Evolutionary conservation across 2,329 filamentous ascomycete genomes (phyloP).

Genomic region (Fusarium albidum): DNA sequence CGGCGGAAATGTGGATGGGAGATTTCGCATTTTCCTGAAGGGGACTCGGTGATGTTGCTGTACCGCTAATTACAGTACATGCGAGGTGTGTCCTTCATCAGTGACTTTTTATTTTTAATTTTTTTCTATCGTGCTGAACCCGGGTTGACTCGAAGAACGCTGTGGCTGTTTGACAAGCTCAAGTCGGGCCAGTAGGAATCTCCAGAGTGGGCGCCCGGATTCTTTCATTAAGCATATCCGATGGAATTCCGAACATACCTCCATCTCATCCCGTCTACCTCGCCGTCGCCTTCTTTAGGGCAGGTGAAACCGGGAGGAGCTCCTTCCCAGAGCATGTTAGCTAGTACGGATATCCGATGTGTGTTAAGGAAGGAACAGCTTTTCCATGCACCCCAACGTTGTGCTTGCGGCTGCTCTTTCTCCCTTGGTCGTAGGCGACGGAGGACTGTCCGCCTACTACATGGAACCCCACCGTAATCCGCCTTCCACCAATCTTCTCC

Average conservation of each 20-base stretch:
- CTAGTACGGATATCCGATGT: conserved; percentile 7
- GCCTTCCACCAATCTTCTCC: conserved; percentile 32
- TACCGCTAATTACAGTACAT: background rate
- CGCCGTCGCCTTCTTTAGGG: conserved; percentile 7
- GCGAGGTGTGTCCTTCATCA: background rate
- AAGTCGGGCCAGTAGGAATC: conserved; percentile 33
- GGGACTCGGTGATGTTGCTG: conserved; percentile 15
- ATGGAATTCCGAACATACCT: conserved; percentile 32
- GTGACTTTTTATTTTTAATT: too few species aligned
- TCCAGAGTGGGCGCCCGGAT: conserved; percentile 29
- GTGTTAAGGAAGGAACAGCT: conserved; percentile 10
- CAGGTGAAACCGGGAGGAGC: conserved; percentile 27
- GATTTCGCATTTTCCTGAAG: conserved; percentile 1
- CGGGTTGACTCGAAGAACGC: conserved; percentile 18
- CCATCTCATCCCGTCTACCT: conserved; percentile 32
- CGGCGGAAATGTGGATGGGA: conserved; percentile 23
- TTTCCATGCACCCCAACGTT: conserved; percentile 6
- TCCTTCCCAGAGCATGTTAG: conserved; percentile 5
- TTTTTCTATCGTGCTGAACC: conserved; percentile 9
- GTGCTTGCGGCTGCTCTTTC: conserved; percentile 28
- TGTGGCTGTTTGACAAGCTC: conserved; percentile 30
- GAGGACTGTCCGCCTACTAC: conserved; percentile 3
- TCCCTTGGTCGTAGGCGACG: conserved; percentile 13
- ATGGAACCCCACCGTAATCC: conserved; percentile 25
- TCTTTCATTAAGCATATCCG: conserved; percentile 34